Conservation (phyloP, 2,329 filamentous ascomycete species). For the Diaporthe citrichinensis region DNA sequence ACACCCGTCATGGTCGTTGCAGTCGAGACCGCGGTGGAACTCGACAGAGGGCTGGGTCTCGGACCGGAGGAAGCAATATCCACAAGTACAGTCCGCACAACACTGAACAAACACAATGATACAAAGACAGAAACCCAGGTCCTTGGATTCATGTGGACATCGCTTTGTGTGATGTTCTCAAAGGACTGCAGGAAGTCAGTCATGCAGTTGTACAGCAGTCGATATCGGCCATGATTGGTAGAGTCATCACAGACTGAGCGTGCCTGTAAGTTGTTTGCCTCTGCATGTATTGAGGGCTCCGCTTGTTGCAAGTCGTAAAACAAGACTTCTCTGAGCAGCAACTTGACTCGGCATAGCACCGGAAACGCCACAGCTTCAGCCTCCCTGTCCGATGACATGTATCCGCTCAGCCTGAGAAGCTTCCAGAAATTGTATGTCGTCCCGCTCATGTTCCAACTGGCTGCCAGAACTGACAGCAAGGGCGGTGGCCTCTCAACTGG, state of each 20-base stretch:
- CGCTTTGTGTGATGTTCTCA: slow-evolving; percentile 59
- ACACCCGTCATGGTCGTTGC: slow-evolving; percentile 61
- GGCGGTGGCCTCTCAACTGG: slow-evolving; percentile 61
- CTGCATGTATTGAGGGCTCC: slow-evolving; percentile 59
- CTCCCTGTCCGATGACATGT: slow-evolving; percentile 63
- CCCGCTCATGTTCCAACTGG: slow-evolving; percentile 65
- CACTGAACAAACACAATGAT: slow-evolving; percentile 71
- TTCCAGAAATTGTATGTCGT: slow-evolving; percentile 67
- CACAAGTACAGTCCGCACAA: slow-evolving; percentile 65
- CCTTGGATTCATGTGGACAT: slow-evolving; percentile 56
- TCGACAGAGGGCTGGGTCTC: slow-evolving; percentile 37
- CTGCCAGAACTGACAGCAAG: slow-evolving; percentile 63
- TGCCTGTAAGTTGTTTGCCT: slow-evolving; percentile 52
- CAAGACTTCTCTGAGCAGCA: slow-evolving; percentile 67
- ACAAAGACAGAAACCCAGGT: slow-evolving; percentile 67
- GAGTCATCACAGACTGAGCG: slow-evolving; percentile 58
- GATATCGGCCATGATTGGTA: slow-evolving; percentile 62
- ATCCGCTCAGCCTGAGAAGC: slow-evolving; percentile 65
- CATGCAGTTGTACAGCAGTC: slow-evolving; percentile 65
- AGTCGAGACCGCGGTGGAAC: slow-evolving; percentile 35
- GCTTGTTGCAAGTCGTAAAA: slow-evolving; percentile 68
- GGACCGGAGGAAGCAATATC: slow-evolving; percentile 56
- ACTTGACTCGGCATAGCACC: slow-evolving; percentile 66
- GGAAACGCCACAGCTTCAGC: slow-evolving; percentile 65
- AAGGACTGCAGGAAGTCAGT: slow-evolving; percentile 67